Conservation (phyloP, 495 filamentous ascomycete genomes). For the Peziza echinospora region DNA sequence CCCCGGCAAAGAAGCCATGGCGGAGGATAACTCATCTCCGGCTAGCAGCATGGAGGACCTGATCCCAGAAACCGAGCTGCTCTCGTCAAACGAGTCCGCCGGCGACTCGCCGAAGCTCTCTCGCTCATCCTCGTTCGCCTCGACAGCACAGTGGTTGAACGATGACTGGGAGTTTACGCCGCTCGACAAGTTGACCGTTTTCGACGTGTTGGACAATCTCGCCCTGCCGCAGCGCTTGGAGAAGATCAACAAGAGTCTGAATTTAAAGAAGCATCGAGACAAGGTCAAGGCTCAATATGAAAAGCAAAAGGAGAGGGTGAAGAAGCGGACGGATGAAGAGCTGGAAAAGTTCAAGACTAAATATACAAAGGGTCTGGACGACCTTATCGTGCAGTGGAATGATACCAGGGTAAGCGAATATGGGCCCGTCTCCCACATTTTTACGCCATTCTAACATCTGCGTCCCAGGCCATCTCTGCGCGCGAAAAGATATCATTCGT, state of each 20-base stretch:
- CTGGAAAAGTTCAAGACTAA: slow-evolving; percentile 72
- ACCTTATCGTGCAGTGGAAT: slow-evolving; percentile 66
- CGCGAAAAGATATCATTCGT: slow-evolving; percentile 95
- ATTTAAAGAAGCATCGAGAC: slow-evolving; percentile 60
- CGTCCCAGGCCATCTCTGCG: slow-evolving; percentile 40
- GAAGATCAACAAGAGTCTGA: slow-evolving; percentile 51
- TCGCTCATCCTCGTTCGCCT: slow-evolving; percentile 24
- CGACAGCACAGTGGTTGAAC: slow-evolving; percentile 52
- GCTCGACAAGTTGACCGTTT: slow-evolving; percentile 73
- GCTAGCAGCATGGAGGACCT: slow-evolving; percentile 23
- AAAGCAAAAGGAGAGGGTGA: slow-evolving; percentile 25
- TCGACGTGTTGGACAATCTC: slow-evolving; percentile 86
- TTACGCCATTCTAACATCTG: neutral
- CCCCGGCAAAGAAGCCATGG: no score
- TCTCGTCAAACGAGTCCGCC: slow-evolving; percentile 6
- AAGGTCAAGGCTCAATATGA: slow-evolving; percentile 37
- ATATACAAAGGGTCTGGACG: slow-evolving; percentile 72
- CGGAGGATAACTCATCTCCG: no score
- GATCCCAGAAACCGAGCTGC: slow-evolving; percentile 5
- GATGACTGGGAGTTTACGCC: slow-evolving; percentile 86
- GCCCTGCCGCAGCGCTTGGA: slow-evolving; percentile 74
- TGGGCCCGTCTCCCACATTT: neutral
- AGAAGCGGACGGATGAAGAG: slow-evolving; percentile 60
- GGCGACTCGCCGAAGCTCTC: slow-evolving; percentile 9
- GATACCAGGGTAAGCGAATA: slow-evolving; percentile 40